phyloP scores from a whole-genome alignment of 257 asterid species.

The Gentiana dahurica region DNA sequence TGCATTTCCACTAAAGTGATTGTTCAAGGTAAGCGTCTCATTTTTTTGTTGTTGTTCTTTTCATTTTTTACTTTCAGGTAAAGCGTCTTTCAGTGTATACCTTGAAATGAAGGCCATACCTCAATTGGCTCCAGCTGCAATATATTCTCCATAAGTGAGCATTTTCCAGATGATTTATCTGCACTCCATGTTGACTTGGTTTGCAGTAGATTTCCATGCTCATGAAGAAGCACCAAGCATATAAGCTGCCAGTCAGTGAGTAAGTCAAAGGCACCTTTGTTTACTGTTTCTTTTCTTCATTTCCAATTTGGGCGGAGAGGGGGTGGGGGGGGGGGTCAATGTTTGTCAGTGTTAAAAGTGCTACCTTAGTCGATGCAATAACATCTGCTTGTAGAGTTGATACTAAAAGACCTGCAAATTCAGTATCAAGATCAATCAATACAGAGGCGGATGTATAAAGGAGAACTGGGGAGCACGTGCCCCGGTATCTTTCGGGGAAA shows the following conservation, averaged over 20 bases:
- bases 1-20: no score
- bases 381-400: conserved; percentile 64
- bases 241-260: conserved; percentile 54
- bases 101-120: conserved; percentile 26
- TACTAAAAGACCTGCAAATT: conserved; percentile 50
- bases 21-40: no score
- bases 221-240: conserved; percentile 70
- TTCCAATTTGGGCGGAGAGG: no score
- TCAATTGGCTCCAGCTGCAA: conserved; percentile 75
- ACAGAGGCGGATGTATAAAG: neutral
- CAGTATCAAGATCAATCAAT: conserved; percentile 1
- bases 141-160: conserved; percentile 69
- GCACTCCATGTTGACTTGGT: conserved; percentile 88
- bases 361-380: conserved; percentile 72
- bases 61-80: no score
- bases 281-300: no score
- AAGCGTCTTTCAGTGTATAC: no score
- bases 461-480: no score
- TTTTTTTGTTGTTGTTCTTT: no score
- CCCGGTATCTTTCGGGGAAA: no score
- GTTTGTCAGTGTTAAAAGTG: conserved; percentile 4
- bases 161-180: conserved; percentile 46
- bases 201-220: conserved; percentile 51
- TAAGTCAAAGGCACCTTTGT: neutral
- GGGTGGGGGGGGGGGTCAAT: no score